Percentiles rank a stretch among this genome's conserved stretches.
These are phyloP conservation scores for Lentinula boryana DNA, from an alignment of 768 basidiomycete species.

Conservation along the genomic window DNA sequence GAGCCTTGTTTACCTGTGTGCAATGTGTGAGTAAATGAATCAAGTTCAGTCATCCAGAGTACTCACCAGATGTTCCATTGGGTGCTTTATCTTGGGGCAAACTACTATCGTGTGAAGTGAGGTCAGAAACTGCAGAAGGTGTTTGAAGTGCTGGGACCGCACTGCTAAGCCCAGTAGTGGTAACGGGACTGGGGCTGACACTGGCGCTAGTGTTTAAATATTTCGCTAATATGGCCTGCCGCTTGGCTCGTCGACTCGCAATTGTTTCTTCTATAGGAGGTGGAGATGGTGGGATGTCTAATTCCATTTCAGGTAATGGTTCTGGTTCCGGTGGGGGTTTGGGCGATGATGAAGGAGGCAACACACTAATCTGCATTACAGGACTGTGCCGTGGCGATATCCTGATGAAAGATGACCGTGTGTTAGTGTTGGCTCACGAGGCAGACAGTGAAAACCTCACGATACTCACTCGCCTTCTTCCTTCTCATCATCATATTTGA, in stretches of 20 bases:
- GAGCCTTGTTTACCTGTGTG: conserved; percentile 45
- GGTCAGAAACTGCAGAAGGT: conserved; percentile 57
- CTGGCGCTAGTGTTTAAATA: conserved; percentile 50
- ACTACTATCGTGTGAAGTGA: conserved; percentile 41
- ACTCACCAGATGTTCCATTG: conserved; percentile 21
- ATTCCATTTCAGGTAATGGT: conserved; percentile 38
- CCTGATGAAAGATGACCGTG: conserved; percentile 27
- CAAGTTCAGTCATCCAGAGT: conserved; percentile 5
- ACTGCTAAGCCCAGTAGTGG: conserved; percentile 49
- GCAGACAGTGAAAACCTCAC: conserved; percentile 14
- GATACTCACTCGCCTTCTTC: conserved; percentile 94
- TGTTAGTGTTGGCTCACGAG: conserved; percentile 1
- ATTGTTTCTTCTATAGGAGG: conserved; percentile 58
- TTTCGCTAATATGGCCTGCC: conserved; percentile 78
- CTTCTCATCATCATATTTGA: conserved; percentile 40
- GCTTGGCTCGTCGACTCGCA: conserved; percentile 63
- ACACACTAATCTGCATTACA: conserved; percentile 11
- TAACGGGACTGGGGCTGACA: conserved; percentile 44
- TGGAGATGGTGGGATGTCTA: conserved; percentile 47
- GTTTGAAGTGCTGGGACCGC: conserved; percentile 67
- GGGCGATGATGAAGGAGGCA: conserved; percentile 14
- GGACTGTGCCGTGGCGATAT: conserved; percentile 55
- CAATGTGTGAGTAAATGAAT: neutral
- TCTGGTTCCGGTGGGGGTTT: conserved; percentile 25
- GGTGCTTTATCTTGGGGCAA: conserved; percentile 24